Conservation (phyloP, 768 basidiomycete species). For the Suillus americanus region DNA sequence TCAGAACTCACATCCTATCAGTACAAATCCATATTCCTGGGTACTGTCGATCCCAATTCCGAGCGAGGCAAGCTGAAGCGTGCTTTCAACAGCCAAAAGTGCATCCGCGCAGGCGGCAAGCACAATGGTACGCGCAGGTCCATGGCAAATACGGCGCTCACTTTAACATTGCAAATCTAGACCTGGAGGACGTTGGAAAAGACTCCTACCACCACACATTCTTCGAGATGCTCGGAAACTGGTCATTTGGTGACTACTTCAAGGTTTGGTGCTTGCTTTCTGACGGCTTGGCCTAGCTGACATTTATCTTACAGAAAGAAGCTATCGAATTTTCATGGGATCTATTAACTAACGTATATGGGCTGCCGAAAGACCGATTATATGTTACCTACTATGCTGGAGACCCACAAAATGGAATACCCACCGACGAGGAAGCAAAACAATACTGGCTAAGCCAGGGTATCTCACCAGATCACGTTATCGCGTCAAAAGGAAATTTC, state of each 20-base stretch:
- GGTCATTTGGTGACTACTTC: slow-evolving; percentile 99
- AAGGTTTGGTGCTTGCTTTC: slow-evolving; percentile 55
- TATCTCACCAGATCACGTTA: slow-evolving; percentile 83
- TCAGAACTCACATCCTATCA: slow-evolving; percentile 33
- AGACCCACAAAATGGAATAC: slow-evolving; percentile 78
- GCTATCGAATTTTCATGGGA: slow-evolving; percentile 95
- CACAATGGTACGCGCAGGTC: slow-evolving; percentile 73
- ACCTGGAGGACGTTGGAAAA: slow-evolving; percentile 98
- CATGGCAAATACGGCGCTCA: neutral
- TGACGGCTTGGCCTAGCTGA: slow-evolving; percentile 9
- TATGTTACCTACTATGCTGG: slow-evolving; percentile 99
- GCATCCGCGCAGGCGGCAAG: slow-evolving; percentile 97
- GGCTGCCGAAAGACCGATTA: slow-evolving; percentile 83
- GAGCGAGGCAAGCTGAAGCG: slow-evolving; percentile 88
- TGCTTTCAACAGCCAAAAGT: slow-evolving; percentile 96
- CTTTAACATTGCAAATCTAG: slow-evolving; percentile 39
- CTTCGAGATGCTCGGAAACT: slow-evolving; percentile 99
- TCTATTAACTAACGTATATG: slow-evolving; percentile 85
- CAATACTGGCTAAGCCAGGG: slow-evolving; percentile 89
- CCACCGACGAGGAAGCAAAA: slow-evolving; percentile 86
- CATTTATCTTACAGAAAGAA: slow-evolving; percentile 63
- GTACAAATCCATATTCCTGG: slow-evolving; percentile 98
- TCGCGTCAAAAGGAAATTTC: slow-evolving; percentile 97
- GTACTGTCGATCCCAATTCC: slow-evolving; percentile 93
- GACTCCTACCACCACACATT: slow-evolving; percentile 98